phyloP scores from a whole-genome alignment of 1,284 basidiomycete genomes.

The Gomphus bonarii region DNA sequence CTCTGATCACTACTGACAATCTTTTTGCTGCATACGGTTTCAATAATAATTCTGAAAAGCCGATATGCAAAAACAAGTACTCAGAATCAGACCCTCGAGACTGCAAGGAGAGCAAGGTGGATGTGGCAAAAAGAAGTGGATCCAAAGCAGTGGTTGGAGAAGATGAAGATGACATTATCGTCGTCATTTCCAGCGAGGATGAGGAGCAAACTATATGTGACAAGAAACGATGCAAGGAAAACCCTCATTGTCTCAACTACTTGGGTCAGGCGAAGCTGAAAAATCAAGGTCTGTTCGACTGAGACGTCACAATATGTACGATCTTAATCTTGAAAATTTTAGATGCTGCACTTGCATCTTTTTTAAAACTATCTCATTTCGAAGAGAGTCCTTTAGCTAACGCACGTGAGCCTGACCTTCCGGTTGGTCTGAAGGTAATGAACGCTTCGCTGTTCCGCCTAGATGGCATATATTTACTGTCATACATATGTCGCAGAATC shows the following conservation, averaged over 20 bases:
- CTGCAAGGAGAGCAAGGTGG: neutral
- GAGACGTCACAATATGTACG: conserved; percentile 1
- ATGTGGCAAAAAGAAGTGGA: neutral
- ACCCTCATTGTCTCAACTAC: conserved; percentile 79
- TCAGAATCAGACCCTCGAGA: conserved; percentile 15
- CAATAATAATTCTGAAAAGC: conserved; percentile 33
- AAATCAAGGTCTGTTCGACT: conserved; percentile 37
- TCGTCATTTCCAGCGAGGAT: conserved; percentile 62
- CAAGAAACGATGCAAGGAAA: conserved; percentile 55
- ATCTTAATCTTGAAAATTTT: conserved; percentile 13
- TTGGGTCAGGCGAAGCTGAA: conserved; percentile 75
- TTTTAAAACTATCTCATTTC: conserved; percentile 42
- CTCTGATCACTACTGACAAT: conserved; percentile 55
- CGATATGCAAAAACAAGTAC: conserved; percentile 48
- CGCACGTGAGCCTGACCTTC: conserved; percentile 42
- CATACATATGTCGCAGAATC: conserved; percentile 44
- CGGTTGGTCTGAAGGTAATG: conserved; percentile 69
- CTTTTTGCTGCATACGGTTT: conserved; percentile 59
- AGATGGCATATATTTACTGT: neutral
- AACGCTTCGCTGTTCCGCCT: neutral
- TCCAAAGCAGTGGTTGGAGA: conserved; percentile 17
- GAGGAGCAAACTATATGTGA: conserved; percentile 44
- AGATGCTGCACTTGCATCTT: conserved; percentile 44
- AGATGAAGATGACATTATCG: conserved; percentile 43
- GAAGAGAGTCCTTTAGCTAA: conserved; percentile 42